phyloP scores from a whole-genome alignment of 805 yeast species.

The Sungouiella thailandica region DNA sequence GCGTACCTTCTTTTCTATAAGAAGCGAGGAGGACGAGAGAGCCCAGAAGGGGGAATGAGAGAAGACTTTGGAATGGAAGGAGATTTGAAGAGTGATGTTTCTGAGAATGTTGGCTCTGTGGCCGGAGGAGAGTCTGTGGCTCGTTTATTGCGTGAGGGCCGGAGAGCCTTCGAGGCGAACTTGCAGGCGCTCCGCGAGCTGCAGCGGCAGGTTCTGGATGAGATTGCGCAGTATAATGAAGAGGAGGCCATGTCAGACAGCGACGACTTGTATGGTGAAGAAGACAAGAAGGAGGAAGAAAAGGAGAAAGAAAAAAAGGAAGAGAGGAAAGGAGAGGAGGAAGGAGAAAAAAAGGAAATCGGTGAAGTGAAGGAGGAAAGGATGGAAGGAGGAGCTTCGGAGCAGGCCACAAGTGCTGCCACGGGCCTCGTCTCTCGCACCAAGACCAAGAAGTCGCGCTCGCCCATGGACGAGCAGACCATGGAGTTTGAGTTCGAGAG shows the following conservation, averaged over 20 bases:
- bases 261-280: no score
- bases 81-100: no score
- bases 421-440: background rate
- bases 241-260: no score
- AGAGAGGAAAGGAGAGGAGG: constrained; percentile 6
- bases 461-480: constrained; percentile 12
- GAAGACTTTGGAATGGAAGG: no score
- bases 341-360: constrained; percentile 5
- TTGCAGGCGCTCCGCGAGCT: constrained; percentile 36
- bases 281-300: constrained; percentile 9
- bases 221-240: constrained; percentile 10
- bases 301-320: constrained; percentile 10
- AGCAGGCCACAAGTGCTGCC: no score
- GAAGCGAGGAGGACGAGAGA: no score
- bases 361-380: no score
- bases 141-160: constrained; percentile 38
- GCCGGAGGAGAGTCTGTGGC: constrained; percentile 14
- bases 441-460: constrained; percentile 10
- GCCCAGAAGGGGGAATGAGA: no score
- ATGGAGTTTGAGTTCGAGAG: constrained; percentile 13
- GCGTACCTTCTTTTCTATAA: constrained; percentile 87
- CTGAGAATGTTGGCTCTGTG: constrained; percentile 20
- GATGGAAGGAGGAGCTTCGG: no score
- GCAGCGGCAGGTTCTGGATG: constrained; percentile 8
- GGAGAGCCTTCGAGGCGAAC: constrained; percentile 37